Percentiles rank a stretch among this genome's conserved stretches.
Conservation (phyloP, 805 yeast genomes). For the Wickerhamomyces silvicola region DNA sequence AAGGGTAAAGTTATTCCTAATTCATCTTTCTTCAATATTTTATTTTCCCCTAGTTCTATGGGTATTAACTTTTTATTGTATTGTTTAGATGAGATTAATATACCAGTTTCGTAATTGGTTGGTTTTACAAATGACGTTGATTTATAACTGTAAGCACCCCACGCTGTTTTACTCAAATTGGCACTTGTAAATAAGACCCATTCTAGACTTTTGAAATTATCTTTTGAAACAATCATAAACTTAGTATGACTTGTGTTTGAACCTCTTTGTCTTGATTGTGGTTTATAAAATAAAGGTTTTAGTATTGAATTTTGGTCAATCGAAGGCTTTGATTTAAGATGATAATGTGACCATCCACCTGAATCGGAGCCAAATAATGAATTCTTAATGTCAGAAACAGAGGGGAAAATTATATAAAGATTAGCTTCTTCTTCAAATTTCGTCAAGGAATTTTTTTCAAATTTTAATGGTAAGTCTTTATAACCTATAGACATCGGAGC, state of each 20-base stretch:
- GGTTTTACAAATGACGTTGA: too few relatives aligned
- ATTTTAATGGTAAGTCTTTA: slow-evolving; percentile 4
- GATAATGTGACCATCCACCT: slow-evolving; percentile 46
- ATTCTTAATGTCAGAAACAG: slow-evolving; percentile 31
- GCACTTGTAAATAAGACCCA: slow-evolving; percentile 76
- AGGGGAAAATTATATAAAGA: slow-evolving; percentile 40
- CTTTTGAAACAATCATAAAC: slow-evolving; percentile 51
- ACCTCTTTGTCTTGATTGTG: slow-evolving; percentile 22
- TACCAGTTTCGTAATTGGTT: slow-evolving; percentile 50
- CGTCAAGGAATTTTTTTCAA: slow-evolving; percentile 10
- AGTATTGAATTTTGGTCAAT: slow-evolving; percentile 36
- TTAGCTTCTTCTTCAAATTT: slow-evolving; percentile 23
- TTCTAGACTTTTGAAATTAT: slow-evolving; percentile 41
- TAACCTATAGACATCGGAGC: slow-evolving; percentile 15
- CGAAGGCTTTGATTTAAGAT: slow-evolving; percentile 21
- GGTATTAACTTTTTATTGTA: slow-evolving; percentile 33
- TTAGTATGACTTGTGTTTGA: slow-evolving; percentile 61
- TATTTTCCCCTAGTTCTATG: slow-evolving; percentile 30
- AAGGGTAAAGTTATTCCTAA: slow-evolving; percentile 44
- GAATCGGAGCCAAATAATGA: slow-evolving; percentile 40
- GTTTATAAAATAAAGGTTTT: slow-evolving; percentile 27
- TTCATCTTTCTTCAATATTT: slow-evolving; percentile 6
- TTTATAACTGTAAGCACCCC: too few relatives aligned
- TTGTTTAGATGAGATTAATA: slow-evolving; percentile 32
- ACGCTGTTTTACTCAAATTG: slow-evolving; percentile 70